Conservation (phyloP, 495 filamentous ascomycete species). For the Physcia stellaris region DNA sequence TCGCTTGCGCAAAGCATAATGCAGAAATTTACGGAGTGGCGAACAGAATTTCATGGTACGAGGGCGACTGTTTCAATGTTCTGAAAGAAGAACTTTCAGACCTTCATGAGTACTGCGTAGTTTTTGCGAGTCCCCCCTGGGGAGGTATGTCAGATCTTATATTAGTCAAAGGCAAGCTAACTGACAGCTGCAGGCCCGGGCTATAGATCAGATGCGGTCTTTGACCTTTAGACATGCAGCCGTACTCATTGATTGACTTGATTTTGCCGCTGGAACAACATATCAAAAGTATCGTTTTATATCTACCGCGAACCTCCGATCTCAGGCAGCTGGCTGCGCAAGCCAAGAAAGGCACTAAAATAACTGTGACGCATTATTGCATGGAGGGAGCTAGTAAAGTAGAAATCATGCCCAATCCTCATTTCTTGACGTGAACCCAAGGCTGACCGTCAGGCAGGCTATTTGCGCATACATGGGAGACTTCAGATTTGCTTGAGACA, state of each 20-base stretch:
- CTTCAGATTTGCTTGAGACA: constrained; percentile 23
- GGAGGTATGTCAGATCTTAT: constrained; percentile 43
- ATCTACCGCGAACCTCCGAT: constrained; percentile 80
- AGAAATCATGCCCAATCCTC: no score
- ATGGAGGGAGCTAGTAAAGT: constrained; percentile 81
- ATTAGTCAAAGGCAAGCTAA: background rate
- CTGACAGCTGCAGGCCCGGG: constrained; percentile 44
- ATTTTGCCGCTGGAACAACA: constrained; percentile 42
- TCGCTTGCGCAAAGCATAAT: constrained; percentile 86
- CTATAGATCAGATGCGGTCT: constrained; percentile 65
- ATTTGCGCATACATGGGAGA: constrained; percentile 41
- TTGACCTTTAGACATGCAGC: constrained; percentile 80
- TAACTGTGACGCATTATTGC: constrained; percentile 81
- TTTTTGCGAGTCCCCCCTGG: constrained; percentile 94
- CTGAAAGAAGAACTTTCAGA: constrained; percentile 35
- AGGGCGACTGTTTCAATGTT: constrained; percentile 67
- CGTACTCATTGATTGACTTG: constrained; percentile 56
- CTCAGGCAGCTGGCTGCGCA: constrained; percentile 64
- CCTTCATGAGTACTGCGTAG: constrained; percentile 38
- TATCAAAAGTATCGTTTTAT: constrained; percentile 50
- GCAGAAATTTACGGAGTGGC: constrained; percentile 74
- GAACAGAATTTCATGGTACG: constrained; percentile 68
- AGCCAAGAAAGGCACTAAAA: constrained; percentile 35
- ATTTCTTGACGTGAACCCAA: no score
- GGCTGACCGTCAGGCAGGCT: no score